Base-by-base conservation (phyloP, 805 yeast genomes). In the Priceomyces fermenticarens region DNA sequence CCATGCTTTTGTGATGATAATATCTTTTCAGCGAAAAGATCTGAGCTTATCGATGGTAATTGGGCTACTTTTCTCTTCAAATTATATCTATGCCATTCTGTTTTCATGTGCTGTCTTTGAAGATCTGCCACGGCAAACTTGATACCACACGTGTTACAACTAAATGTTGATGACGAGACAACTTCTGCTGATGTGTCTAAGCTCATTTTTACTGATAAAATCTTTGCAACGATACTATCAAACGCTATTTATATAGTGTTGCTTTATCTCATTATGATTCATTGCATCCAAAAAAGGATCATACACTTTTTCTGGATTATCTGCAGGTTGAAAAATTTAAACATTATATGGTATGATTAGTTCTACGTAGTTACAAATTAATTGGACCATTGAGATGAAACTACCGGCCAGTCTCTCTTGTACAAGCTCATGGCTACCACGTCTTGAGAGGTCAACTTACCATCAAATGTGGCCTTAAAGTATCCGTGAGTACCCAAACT, bases 401-500 rank as follows among this genome's bases (percentile, higher is more conserved):
- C 51, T 40, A 65, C 77, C 30, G 99, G 98, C 97, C 97, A 93
- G 46, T 85, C 85, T 56, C 99, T 81, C 68, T 88, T 91, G 70
- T 86, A 93, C 52, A 93, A 66, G 25, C 96, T 81, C 97, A 93
- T 88, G 15, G 88, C 97, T 36, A 93, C 81, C 10, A 87, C 82
- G 64, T 93, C 99, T 66, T 90, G 97, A 0, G 97, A 85, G 39
- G 85, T 81, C 54, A 95, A 70, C 55, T 84, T 87, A 44, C 90
- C 91, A 59, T 93, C 97, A 55, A 93, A 93, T 7, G 86, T 85
- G 16, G 97, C 96, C 69, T 93, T 93, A 78, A 85, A 90, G 71
- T 91, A 88, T 48, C 99, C 99, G 61, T 93, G 99, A 2, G 99
- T 93, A 67, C 99, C 99, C 70, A 93, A 74, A 58, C 90, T 80